Evolutionary conservation across 2,329 filamentous ascomycete genomes (phyloP).

Genomic region (Colletotrichum simmondsii): DNA sequence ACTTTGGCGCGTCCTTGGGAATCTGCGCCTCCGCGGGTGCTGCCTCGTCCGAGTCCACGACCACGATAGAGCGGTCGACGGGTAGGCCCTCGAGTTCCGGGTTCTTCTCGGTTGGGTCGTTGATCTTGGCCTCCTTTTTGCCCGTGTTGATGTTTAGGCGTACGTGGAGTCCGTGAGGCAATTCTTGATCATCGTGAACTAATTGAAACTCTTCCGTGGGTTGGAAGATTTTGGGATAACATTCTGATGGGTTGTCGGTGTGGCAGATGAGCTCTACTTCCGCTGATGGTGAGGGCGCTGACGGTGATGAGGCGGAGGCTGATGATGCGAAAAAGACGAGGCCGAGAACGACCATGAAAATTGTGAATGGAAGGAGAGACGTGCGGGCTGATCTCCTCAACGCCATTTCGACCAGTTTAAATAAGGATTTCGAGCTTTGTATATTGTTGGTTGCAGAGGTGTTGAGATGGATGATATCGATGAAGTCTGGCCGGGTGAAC

Average conservation of each 20-base stretch:
- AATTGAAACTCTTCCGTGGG: slow-evolving; percentile 73
- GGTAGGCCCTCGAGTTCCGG: slow-evolving; percentile 61
- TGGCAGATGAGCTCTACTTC: slow-evolving; percentile 73
- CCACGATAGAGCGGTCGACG: slow-evolving; percentile 62
- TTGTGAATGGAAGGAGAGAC: slow-evolving; percentile 1
- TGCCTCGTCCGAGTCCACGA: slow-evolving; percentile 60
- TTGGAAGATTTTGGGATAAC: slow-evolving; percentile 73
- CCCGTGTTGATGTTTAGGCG: slow-evolving; percentile 74
- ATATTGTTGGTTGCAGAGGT: neutral
- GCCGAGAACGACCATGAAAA: slow-evolving; percentile 27
- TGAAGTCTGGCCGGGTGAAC: neutral
- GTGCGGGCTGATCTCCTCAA: neutral
- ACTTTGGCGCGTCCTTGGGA: slow-evolving; percentile 63
- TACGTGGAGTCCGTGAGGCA: slow-evolving; percentile 74
- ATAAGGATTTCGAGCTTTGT: neutral
- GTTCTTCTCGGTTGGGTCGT: slow-evolving; percentile 65
- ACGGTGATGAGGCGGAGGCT: slow-evolving; percentile 15
- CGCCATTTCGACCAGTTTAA: slow-evolving; percentile 14
- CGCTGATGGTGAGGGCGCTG: slow-evolving; percentile 44
- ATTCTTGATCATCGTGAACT: slow-evolving; percentile 72
- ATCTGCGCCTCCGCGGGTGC: slow-evolving; percentile 45
- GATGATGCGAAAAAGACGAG: slow-evolving; percentile 20
- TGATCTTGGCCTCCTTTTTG: slow-evolving; percentile 72
- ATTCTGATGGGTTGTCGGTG: slow-evolving; percentile 67
- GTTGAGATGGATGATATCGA: neutral